A percentile compares a stretch with the other conserved stretches of the same genome.
Conservation (phyloP, 768 basidiomycete species). For the Hortiboletus flavorubellus region DNA sequence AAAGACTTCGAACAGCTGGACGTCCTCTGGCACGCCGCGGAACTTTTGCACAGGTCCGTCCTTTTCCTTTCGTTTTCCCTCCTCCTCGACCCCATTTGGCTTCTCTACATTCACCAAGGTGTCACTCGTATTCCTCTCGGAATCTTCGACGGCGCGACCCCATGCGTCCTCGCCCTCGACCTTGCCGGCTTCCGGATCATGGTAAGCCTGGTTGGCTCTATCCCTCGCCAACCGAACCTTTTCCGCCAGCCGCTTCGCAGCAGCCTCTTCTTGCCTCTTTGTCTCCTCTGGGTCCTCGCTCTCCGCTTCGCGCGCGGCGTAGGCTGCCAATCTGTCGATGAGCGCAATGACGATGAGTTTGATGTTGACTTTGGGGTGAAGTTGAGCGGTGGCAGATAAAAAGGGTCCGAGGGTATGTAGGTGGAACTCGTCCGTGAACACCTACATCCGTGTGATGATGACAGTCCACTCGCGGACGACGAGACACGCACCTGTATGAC, state of each 20-base stretch:
- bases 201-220: slow-evolving; percentile 50
- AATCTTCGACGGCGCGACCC: slow-evolving; percentile 20
- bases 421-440: slow-evolving; percentile 99
- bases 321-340: slow-evolving; percentile 93
- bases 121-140: slow-evolving; percentile 16
- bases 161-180: slow-evolving; percentile 27
- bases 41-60: slow-evolving; percentile 74
- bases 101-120: neutral
- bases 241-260: slow-evolving; percentile 82
- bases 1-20: slow-evolving; percentile 95
- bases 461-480: neutral
- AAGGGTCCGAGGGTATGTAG: slow-evolving; percentile 94
- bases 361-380: slow-evolving; percentile 98
- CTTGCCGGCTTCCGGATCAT: slow-evolving; percentile 26
- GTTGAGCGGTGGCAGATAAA: slow-evolving; percentile 91
- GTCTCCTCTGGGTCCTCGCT: slow-evolving; percentile 94
- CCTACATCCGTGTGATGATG: slow-evolving; percentile 42
- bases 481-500: slow-evolving; percentile 84
- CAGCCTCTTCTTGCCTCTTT: slow-evolving; percentile 89
- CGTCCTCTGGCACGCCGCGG: slow-evolving; percentile 92
- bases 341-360: slow-evolving; percentile 97
- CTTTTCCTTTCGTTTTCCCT: slow-evolving; percentile 48
- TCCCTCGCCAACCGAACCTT: slow-evolving; percentile 75
- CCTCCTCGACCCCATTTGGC: slow-evolving; percentile 22
- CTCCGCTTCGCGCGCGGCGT: slow-evolving; percentile 96